Base-by-base conservation (phyloP, 345 rosid genomes). In the Aurinia saxatilis region DNA sequence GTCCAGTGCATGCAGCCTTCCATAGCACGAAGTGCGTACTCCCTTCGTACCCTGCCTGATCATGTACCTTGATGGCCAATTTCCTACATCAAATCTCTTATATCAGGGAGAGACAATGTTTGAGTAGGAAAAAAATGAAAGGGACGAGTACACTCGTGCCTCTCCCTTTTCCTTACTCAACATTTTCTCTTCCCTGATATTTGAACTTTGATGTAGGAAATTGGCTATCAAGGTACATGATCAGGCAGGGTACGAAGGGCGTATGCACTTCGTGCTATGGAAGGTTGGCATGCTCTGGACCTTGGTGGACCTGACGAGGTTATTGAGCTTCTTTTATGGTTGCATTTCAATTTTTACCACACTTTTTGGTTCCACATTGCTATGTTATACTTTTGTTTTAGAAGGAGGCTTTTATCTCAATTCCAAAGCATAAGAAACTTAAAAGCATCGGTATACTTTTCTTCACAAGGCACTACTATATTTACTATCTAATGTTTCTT, bases 261-360 rank as follows among this genome's bases (percentile, higher is more conserved):
- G 78, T 79, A 93, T 71, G 90, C 92, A 61, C 83, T 87, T 50
- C 95, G 95, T 74, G 95, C 95, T 46, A 85, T 82, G 97, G 88
- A 87, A 76, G 86, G 90, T 77, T 90, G 90, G 95, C 90, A 87
- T 59, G 81, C 89, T 2, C 90, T 84, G 52, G 85, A 84, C 56
- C 78, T 78, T 68, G 78, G 52, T 73, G 95, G 82, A 70, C 65
- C 75, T 81, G 97, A 81, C 42, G 95, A 90, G 72, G 79, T 76
- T 68, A 58, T 73, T 34, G 83, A 73, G 71, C 84, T 81, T 10
- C 49, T 49, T 55, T 68, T 41, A n/a, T n/a, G n/a, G 85, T 84
- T 44, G 66, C 63, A 58, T 41, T 17, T 49, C 52, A 48, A 53
- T 38, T 38, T 40, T 57, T 48, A 30, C 44, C 10, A 7, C 60